Percentiles rank a stretch among this genome's conserved stretches.
Evolutionary conservation across 2,329 filamentous ascomycete genomes (phyloP).

Genomic region (Epichloe uncinata): DNA sequence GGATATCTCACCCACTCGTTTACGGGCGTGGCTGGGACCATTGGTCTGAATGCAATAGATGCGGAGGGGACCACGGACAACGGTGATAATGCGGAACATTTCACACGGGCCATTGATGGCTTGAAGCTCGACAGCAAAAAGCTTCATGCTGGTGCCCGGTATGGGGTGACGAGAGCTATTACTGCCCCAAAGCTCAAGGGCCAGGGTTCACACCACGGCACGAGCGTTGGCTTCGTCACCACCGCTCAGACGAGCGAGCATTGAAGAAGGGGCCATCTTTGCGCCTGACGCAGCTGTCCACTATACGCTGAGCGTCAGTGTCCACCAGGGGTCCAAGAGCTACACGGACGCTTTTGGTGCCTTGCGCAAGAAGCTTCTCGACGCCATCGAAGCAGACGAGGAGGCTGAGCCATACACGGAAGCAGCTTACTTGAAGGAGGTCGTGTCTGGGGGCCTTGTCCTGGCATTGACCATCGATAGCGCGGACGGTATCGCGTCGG

Average conservation of each 20-base stretch:
- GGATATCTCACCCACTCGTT: constrained; percentile 48
- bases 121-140: constrained; percentile 43
- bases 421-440: constrained; percentile 35
- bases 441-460: constrained; percentile 38
- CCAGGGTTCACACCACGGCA: constrained; percentile 36
- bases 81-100: constrained; percentile 30
- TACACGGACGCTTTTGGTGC: constrained; percentile 40
- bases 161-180: constrained; percentile 46
- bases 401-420: constrained; percentile 31
- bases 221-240: constrained; percentile 45
- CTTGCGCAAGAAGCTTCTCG: constrained; percentile 40
- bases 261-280: constrained; percentile 39
- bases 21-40: constrained; percentile 43
- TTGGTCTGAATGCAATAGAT: constrained; percentile 52
- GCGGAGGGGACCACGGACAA: constrained; percentile 42
- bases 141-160: constrained; percentile 35
- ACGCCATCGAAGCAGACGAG: constrained; percentile 26
- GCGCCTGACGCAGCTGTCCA: constrained; percentile 41
- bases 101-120: constrained; percentile 46
- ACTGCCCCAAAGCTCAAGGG: constrained; percentile 37
- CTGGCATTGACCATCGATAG: constrained; percentile 47
- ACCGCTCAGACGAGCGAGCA: constrained; percentile 29
- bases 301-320: constrained; percentile 37
- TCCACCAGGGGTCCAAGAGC: constrained; percentile 28
- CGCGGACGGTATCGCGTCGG: constrained; percentile 47